Conservation (phyloP, 192 early-diverging fungal species). For the Coemansia interrupta region DNA sequence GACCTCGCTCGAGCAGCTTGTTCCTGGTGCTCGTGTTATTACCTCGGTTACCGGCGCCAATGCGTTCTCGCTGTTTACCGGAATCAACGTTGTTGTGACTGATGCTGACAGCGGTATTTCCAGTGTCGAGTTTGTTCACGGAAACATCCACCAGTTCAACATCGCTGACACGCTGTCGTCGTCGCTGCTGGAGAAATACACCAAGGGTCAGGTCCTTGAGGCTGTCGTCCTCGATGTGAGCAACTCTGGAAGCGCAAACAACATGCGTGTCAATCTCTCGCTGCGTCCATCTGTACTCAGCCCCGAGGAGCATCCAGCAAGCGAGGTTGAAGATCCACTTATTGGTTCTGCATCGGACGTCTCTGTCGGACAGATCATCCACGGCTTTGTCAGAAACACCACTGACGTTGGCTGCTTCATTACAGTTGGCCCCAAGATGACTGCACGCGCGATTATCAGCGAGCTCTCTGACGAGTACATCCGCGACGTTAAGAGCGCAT, state of each 20-base stretch:
- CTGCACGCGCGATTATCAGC: conserved; percentile 78
- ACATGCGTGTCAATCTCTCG: conserved; percentile 61
- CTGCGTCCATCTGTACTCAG: conserved; percentile 57
- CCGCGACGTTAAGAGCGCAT: conserved; percentile 76
- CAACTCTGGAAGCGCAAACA: conserved; percentile 32
- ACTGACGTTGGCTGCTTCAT: conserved; percentile 76
- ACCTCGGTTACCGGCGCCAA: conserved; percentile 58
- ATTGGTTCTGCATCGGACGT: conserved; percentile 57
- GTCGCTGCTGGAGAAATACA: conserved; percentile 24
- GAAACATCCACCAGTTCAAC: conserved; percentile 62
- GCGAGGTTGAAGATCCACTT: conserved; percentile 47
- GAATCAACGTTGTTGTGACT: conserved; percentile 37
- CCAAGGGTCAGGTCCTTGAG: conserved; percentile 25
- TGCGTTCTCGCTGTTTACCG: conserved; percentile 54
- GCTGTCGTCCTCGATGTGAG: conserved; percentile 18
- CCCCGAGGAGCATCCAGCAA: conserved; percentile 24
- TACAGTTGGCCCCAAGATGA: conserved; percentile 57
- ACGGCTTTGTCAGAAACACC: conserved; percentile 70
- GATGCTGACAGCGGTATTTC: conserved; percentile 4
- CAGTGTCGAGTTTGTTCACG: conserved; percentile 45
- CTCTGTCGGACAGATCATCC: conserved; percentile 60
- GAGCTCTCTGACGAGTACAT: conserved; percentile 83
- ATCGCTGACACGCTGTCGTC: conserved; percentile 49
- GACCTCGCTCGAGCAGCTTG: conserved; percentile 46
- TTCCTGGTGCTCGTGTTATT: conserved; percentile 55